Evolutionary conservation across 257 asterid genomes (phyloP), one percentile per base, ranked within the genome.

Genomic region (Solanum pennellii): DNA sequence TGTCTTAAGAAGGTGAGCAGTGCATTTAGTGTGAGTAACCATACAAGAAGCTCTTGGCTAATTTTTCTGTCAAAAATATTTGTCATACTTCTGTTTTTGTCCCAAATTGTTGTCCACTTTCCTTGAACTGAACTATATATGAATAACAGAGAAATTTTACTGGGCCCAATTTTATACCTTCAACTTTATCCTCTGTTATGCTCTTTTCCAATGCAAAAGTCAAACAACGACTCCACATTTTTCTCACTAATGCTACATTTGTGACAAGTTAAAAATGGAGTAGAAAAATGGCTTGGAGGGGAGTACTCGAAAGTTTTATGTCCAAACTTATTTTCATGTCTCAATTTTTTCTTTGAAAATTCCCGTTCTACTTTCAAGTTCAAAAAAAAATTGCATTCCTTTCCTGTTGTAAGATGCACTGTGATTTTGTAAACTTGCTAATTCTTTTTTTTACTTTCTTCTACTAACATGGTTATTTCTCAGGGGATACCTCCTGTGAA

Each of bases 401-500:
- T 80, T 49, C 31, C 29, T 25, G 69, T 49, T 29, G 85, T 49
- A 47, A 27, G 84, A 49, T 65, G 37, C 29, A 10, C 44, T 80
- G 29, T 80, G 44, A 49, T 29, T 29, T 49, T 82, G 20, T 29
- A 49, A 82, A 49, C 69, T 10, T 82, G 44, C 44, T 82, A 49
- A 77, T 44, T 77, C 12, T 16, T 47, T 79, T 33, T 82, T 31
- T 82, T 18, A 18, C 45, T 47, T 80, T 80, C 85, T 49, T 82
- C 20, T 49, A 18, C 45, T 82, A 31, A 82, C 31, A 47, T 7
- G 20, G 29, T 47, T 89, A 49, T 82, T 82, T 89, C 87, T 68
- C 94, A 96, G 98, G 98, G 98, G 83, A 92, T 96, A 87, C 80
- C 88, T 83, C 90, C 95, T 42, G 20, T 85, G 52, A 90, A 76